Evolutionary conservation across 768 basidiomycete species (phyloP).

Genomic region (Gautieria morchelliformis): DNA sequence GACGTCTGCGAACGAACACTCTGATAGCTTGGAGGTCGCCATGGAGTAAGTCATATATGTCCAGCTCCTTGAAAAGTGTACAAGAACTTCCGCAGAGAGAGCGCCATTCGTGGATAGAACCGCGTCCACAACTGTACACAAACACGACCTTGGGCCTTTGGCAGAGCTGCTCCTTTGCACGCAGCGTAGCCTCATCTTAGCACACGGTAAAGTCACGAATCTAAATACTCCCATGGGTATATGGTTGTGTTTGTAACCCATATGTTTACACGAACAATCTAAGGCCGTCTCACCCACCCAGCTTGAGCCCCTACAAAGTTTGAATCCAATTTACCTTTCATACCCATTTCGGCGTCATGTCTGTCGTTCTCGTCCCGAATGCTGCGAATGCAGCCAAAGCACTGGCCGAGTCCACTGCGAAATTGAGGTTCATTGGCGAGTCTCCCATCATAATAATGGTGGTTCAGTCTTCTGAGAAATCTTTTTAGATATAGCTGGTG

Average conservation of each 20-base stretch:
- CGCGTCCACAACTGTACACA: too few relatives aligned
- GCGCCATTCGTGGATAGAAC: too few relatives aligned
- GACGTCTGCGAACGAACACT: neutral
- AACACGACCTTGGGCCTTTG: too few relatives aligned
- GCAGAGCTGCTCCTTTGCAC: too few relatives aligned
- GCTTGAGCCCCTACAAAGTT: too few relatives aligned
- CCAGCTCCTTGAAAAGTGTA: neutral
- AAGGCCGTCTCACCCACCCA: too few relatives aligned
- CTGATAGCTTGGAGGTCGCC: neutral
- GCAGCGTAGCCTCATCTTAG: too few relatives aligned
- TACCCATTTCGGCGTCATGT: neutral
- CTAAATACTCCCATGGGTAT: too few relatives aligned
- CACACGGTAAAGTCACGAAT: too few relatives aligned
- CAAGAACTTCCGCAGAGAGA: neutral
- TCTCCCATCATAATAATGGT: neutral
- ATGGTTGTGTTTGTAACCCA: too few relatives aligned
- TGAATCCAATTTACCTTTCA: too few relatives aligned
- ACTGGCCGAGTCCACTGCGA: conserved; percentile 10
- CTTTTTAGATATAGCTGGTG: conserved; percentile 32
- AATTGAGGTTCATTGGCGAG: conserved; percentile 27
- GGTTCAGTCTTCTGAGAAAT: neutral
- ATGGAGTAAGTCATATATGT: neutral
- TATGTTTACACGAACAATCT: too few relatives aligned
- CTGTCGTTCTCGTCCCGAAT: neutral
- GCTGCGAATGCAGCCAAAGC: conserved; percentile 12